Evolutionary conservation across 129 eudicot species (phyloP).

Genomic region (Artemisia annua): DNA sequence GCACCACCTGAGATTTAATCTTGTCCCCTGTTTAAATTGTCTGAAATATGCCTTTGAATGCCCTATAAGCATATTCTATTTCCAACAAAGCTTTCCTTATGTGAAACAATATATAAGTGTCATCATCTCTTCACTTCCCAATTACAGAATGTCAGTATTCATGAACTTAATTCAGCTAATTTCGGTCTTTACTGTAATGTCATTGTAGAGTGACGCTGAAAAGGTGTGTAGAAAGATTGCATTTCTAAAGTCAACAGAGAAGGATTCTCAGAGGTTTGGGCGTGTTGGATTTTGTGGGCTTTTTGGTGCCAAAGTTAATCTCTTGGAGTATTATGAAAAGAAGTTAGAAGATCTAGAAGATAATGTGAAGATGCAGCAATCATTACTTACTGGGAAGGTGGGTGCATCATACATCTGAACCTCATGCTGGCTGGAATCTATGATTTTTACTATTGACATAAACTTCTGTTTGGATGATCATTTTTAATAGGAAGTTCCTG

Average conservation of each 20-base stretch:
- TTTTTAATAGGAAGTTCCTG: slow-evolving; percentile 63
- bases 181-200: slow-evolving; percentile 14
- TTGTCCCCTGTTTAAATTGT: not conserved
- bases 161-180: slow-evolving; percentile 17
- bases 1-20: too few relatives aligned
- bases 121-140: slow-evolving; percentile 21
- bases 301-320: slow-evolving; percentile 58
- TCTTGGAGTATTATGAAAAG: slow-evolving; percentile 58
- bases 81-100: too few relatives aligned
- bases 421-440: slow-evolving; percentile 14
- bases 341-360: slow-evolving; percentile 64
- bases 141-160: slow-evolving; percentile 14
- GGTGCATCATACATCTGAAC: slow-evolving; percentile 13
- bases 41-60: not conserved
- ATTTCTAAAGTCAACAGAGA: slow-evolving; percentile 41
- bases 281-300: slow-evolving; percentile 63
- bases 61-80: not conserved
- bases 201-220: slow-evolving; percentile 53
- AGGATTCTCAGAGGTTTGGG: slow-evolving; percentile 41
- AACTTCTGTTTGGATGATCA: slow-evolving; percentile 1
- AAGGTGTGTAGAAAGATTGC: slow-evolving; percentile 47
- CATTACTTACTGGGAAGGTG: slow-evolving; percentile 59
- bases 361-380: slow-evolving; percentile 50
- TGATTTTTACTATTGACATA: slow-evolving; percentile 18
- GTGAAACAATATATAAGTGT: not conserved